These are phyloP conservation scores for Jasminum sambac DNA, from an alignment of 257 asterid species.

Conservation along the genomic window DNA sequence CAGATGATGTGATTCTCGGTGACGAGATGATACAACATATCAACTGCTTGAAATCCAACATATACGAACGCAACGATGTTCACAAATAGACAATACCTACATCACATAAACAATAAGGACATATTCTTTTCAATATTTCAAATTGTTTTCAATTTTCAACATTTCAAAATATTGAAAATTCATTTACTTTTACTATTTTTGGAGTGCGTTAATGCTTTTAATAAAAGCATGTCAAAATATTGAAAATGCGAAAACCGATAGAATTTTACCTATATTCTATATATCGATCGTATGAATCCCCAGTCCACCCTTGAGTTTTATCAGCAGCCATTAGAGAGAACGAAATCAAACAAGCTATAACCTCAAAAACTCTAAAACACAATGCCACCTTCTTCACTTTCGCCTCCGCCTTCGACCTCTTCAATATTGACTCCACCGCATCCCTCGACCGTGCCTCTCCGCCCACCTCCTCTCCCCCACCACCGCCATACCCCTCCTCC, in stretches of 20 bases:
- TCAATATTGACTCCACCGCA: conserved; percentile 35
- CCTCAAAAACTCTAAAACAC: conserved; percentile 66
- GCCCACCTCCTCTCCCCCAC: conserved; percentile 41
- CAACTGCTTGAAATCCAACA: conserved; percentile 65
- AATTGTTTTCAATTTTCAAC: too few relatives aligned
- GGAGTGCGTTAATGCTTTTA: too few relatives aligned
- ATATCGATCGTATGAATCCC: conserved; percentile 95
- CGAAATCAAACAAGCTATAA: conserved; percentile 63
- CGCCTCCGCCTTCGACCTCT: conserved; percentile 45
- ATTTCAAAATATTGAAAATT: too few relatives aligned
- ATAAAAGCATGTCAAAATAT: too few relatives aligned
- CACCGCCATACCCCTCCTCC: conserved; percentile 44
- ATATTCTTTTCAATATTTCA: too few relatives aligned
- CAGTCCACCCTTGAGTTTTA: conserved; percentile 91
- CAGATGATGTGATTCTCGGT: conserved; percentile 50
- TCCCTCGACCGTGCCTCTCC: conserved; percentile 50
- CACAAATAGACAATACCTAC: conserved; percentile 66
- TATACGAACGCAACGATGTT: conserved; percentile 78
- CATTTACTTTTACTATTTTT: too few relatives aligned
- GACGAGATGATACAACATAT: conserved; percentile 49
- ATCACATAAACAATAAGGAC: conserved; percentile 2
- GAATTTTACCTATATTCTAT: conserved; percentile 65
- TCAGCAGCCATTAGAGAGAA: conserved; percentile 96
- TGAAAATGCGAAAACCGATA: not conserved
- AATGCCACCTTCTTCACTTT: conserved; percentile 52